Conservation (phyloP, 2,329 filamentous ascomycete species). For the Pestalotiopsis sp. region DNA sequence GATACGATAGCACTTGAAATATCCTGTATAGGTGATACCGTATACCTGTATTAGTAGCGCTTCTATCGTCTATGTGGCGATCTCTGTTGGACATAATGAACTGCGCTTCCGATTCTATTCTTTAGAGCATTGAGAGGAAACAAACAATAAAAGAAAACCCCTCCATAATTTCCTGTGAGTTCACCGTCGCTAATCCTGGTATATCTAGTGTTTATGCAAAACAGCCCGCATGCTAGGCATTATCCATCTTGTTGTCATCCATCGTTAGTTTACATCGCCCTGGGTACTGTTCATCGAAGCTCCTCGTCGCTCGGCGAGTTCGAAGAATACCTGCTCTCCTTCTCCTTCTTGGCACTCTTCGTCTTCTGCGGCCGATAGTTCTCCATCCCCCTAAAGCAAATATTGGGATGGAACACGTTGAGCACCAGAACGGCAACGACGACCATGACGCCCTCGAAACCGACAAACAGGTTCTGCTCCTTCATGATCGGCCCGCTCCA, state of each 20-base stretch:
- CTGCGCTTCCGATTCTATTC: too few species aligned
- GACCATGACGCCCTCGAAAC: slow-evolving; percentile 59
- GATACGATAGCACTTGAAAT: too few species aligned
- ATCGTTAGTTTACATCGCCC: not conserved
- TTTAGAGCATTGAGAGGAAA: too few species aligned
- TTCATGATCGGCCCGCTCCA: slow-evolving; percentile 62
- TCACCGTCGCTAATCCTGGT: too few species aligned
- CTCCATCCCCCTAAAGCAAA: slow-evolving; percentile 27
- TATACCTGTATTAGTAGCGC: too few species aligned
- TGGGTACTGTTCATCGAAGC: not conserved
- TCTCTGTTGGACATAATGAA: too few species aligned
- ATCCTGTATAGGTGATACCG: too few species aligned
- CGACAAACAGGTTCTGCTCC: slow-evolving; percentile 58
- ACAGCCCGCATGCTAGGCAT: too few species aligned
- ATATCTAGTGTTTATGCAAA: too few species aligned
- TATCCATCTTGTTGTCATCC: not conserved
- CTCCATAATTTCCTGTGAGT: too few species aligned
- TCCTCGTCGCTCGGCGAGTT: not conserved
- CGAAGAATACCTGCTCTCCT: not conserved
- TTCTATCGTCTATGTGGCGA: too few species aligned
- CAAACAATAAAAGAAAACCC: too few species aligned
- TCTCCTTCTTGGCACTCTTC: not conserved
- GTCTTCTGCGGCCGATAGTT: not conserved
- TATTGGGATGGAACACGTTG: slow-evolving; percentile 46
- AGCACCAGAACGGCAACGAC: slow-evolving; percentile 46